phyloP scores from a whole-genome alignment of 2,329 filamentous ascomycete species.

The Zalaria obscura region DNA sequence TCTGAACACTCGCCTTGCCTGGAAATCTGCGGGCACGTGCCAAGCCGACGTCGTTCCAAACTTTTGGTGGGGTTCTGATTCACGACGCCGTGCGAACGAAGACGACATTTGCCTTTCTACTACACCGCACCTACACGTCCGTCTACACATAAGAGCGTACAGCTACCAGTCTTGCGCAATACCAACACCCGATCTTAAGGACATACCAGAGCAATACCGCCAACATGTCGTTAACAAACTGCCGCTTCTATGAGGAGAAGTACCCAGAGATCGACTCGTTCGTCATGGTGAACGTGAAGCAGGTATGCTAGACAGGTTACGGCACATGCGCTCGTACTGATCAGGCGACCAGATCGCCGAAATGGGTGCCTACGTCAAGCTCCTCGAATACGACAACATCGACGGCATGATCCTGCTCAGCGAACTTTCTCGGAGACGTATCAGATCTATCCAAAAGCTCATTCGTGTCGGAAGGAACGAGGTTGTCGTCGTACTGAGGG shows the following conservation, averaged over 20 bases:
- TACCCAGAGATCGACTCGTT: conserved; percentile 98
- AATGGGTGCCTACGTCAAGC: conserved; percentile 99
- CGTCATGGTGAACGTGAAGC: conserved; percentile 99
- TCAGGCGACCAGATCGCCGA: conserved; percentile 63
- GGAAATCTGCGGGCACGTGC: no score
- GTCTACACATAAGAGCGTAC: no score
- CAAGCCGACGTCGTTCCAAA: no score
- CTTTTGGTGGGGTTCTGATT: no score
- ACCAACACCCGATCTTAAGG: no score
- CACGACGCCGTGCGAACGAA: no score
- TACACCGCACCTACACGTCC: no score
- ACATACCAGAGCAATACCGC: conserved; percentile 1
- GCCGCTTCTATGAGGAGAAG: conserved; percentile 95
- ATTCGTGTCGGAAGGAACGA: conserved; percentile 97
- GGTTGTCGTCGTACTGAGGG: conserved; percentile 93
- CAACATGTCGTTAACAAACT: conserved; percentile 54
- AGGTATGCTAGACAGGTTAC: conserved; percentile 41
- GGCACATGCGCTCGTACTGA: neutral
- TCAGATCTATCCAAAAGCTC: conserved; percentile 96
- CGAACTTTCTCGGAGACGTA: conserved; percentile 94
- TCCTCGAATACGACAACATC: conserved; percentile 99
- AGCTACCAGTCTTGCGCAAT: no score
- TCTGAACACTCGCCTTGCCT: no score
- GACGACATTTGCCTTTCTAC: no score
- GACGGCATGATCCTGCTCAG: conserved; percentile 99